Evolutionary conservation across 371 early-diverging fungal genomes (phyloP), one percentile per base, ranked within the genome.

Genomic region (Apophysomyces variabilis): DNA sequence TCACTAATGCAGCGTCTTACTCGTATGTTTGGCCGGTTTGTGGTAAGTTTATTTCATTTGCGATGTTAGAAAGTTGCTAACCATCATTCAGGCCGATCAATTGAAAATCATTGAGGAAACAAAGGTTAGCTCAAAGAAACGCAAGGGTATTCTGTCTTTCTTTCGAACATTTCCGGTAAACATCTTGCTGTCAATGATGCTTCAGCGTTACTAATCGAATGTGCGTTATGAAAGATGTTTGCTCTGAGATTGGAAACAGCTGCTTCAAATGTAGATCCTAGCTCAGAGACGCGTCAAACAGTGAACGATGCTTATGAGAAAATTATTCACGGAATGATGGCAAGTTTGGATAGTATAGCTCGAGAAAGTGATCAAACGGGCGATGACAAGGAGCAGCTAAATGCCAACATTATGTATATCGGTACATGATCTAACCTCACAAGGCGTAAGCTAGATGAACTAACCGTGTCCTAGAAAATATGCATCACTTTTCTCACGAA

Each of bases 321-420:
- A 18, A 84, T 96, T 37, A 91, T 95, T 50, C 86, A 90, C 12
- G 78, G 84, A 58, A 96, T 98, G 80, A 93, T 98, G 70, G 93
- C 93, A 41, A 92, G 92, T 43, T 82, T 96, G n/a, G 94, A 96
- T 44, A 88, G 89, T 0, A 87, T 94, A 64, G 95, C 93, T 7
- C 87, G 87, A 60, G 92, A 90, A 62, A 83, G 88, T 4, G 91
- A 92, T 70, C 81, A 86, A 44, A 84, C 79, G 7, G 89, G 85
- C 13, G 96, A 96, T 59, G 96, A 96, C 60, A 96, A 97, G 76
- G 99, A 98, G 59, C 93, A 92, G 64, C 74, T 97, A 58, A 96
- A 96, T 73, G 85, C 92, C 0, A 92, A 93, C 65, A 93, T 96
- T 14, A 80, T 95, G 73, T 89, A 86, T 44, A 83, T 96, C 65